phyloP scores from a whole-genome alignment of 306 rosid species.

The Prunus armeniaca region DNA sequence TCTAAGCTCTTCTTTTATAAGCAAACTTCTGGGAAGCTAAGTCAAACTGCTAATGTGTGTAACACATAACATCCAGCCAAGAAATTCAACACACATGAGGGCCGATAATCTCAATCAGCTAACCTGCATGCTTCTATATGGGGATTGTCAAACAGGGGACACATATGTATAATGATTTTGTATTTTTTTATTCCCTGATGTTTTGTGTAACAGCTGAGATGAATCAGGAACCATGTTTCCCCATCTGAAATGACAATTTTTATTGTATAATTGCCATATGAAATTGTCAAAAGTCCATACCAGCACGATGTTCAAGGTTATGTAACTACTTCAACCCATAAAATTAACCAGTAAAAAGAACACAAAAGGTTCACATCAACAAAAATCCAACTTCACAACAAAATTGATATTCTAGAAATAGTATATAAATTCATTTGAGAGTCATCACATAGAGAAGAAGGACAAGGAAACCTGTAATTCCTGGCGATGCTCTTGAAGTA shows the following conservation, averaged over 20 bases:
- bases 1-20: too few species aligned
- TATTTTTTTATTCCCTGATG: neutral
- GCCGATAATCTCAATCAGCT: neutral
- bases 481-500: constrained; percentile 54
- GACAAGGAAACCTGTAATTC: constrained; percentile 37
- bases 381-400: too few species aligned
- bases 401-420: neutral
- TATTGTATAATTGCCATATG: neutral
- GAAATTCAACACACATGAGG: neutral
- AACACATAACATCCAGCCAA: neutral
- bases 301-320: neutral
- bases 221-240: neutral
- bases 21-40: too few species aligned
- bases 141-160: neutral
- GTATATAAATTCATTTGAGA: too few species aligned
- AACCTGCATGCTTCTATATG: neutral
- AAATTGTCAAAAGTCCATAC: neutral
- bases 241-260: neutral
- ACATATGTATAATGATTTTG: neutral
- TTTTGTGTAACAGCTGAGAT: neutral
- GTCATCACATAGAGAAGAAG: too few species aligned
- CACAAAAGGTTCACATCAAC: neutral
- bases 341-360: neutral
- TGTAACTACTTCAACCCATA: neutral
- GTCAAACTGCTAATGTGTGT: too few species aligned